phyloP scores from a whole-genome alignment of 2,329 filamentous ascomycete genomes.

The Thyridium curvatum region DNA sequence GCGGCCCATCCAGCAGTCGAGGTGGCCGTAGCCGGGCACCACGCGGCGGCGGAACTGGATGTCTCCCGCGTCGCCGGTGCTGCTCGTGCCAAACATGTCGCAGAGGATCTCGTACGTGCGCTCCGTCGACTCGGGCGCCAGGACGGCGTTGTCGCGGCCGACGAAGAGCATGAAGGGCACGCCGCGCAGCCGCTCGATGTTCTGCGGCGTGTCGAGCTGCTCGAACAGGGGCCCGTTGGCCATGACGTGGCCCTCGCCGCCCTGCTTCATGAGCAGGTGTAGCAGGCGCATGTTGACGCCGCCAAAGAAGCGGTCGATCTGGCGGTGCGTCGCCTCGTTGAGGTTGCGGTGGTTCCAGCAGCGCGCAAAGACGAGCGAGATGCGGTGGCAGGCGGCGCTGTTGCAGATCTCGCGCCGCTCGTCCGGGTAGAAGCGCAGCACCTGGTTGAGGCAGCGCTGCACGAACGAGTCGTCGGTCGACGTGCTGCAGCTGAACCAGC shows the following conservation, averaged over 20 bases:
- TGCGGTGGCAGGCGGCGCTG: slow-evolving; percentile 55
- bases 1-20: slow-evolving; percentile 58
- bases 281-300: slow-evolving; percentile 56
- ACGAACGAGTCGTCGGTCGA: slow-evolving; percentile 37
- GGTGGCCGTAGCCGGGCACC: slow-evolving; percentile 51
- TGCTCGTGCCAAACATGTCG: slow-evolving; percentile 39
- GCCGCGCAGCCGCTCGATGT: slow-evolving; percentile 41
- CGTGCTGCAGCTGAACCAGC: slow-evolving; percentile 49
- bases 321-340: slow-evolving; percentile 58
- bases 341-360: slow-evolving; percentile 61
- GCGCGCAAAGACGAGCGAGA: slow-evolving; percentile 53
- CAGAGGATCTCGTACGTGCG: slow-evolving; percentile 46
- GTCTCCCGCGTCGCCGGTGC: slow-evolving; percentile 16
- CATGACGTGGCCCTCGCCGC: slow-evolving; percentile 42
- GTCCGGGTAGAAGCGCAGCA: slow-evolving; percentile 52
- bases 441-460: slow-evolving; percentile 47
- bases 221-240: slow-evolving; percentile 41
- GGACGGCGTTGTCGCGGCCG: slow-evolving; percentile 50
- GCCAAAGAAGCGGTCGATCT: slow-evolving; percentile 55
- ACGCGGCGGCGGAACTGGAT: slow-evolving; percentile 44
- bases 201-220: slow-evolving; percentile 40
- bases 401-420: slow-evolving; percentile 51
- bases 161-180: slow-evolving; percentile 52
- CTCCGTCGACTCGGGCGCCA: slow-evolving; percentile 46
- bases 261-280: slow-evolving; percentile 50